Evolutionary conservation across 73 alveolate species (phyloP).

Genomic region (Stentor coeruleus): DNA sequence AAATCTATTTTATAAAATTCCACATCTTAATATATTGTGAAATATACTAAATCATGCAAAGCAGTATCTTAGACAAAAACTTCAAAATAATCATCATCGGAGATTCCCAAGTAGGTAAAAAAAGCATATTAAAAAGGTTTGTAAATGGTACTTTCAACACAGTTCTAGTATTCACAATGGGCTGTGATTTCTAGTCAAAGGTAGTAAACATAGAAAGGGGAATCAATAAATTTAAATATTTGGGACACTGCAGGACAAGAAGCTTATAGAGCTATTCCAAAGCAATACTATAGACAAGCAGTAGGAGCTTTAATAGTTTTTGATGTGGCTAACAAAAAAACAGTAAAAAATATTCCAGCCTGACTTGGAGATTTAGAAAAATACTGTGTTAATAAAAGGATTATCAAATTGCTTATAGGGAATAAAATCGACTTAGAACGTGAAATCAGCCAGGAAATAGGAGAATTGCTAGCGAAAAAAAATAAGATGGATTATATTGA

Average conservation of each 20-base stretch:
- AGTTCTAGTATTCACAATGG: not conserved
- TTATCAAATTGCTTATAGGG: conserved; percentile 62
- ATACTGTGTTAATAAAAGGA: conserved; percentile 48
- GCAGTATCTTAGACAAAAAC: not conserved
- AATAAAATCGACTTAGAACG: conserved; percentile 50
- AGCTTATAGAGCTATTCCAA: conserved; percentile 47
- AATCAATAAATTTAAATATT: conserved; percentile 17
- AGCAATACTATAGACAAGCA: conserved; percentile 55
- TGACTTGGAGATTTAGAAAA: conserved; percentile 61
- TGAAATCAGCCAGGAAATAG: not conserved
- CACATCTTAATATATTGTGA: too few relatives aligned
- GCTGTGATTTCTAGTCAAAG: not conserved
- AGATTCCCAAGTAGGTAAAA: conserved; percentile 23
- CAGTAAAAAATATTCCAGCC: conserved; percentile 38
- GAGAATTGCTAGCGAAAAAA: not conserved
- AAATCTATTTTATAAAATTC: too few relatives aligned
- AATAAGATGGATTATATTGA: not conserved
- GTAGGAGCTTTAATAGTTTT: conserved; percentile 52
- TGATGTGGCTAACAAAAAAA: conserved; percentile 57
- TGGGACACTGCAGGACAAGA: conserved; percentile 72
- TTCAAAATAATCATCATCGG: conserved; percentile 2
- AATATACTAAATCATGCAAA: not conserved
- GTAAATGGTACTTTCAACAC: not conserved
- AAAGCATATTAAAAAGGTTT: not conserved
- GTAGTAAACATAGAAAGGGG: not conserved